These are phyloP conservation scores for Malassezia caprae DNA, from an alignment of 1,284 basidiomycete species.

Conservation along the genomic window DNA sequence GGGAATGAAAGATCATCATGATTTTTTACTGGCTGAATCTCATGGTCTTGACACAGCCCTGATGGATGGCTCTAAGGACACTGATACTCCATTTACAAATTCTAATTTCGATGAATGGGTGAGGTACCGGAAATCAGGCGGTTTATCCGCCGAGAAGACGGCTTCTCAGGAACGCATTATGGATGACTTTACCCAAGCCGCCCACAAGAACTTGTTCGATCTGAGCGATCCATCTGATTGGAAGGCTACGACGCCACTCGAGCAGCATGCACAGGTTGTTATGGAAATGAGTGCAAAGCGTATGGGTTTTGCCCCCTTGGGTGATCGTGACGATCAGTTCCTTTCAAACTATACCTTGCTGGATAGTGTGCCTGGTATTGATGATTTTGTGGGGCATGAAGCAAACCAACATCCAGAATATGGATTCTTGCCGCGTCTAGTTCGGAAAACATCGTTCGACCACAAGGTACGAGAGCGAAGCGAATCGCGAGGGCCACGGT, in stretches of 20 bases:
- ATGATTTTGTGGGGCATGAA: conserved; percentile 38
- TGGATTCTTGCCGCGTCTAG: conserved; percentile 43
- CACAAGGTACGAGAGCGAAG: conserved; percentile 45
- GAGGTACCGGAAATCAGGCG: neutral
- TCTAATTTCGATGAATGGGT: neutral
- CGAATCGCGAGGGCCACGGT: conserved; percentile 30
- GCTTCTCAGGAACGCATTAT: conserved; percentile 23
- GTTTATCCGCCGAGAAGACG: neutral
- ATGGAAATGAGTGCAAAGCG: conserved; percentile 14
- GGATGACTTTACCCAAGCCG: conserved; percentile 33
- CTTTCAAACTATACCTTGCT: conserved; percentile 22
- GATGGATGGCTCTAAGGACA: neutral
- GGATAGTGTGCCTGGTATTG: conserved; percentile 44
- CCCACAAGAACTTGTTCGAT: conserved; percentile 37
- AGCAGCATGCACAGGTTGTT: conserved; percentile 14
- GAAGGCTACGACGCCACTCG: conserved; percentile 5
- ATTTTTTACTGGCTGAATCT: neutral
- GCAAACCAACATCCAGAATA: conserved; percentile 47
- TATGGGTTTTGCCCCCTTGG: conserved; percentile 16
- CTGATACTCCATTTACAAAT: neutral
- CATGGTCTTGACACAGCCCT: neutral
- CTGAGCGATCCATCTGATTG: conserved; percentile 10
- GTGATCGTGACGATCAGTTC: conserved; percentile 35
- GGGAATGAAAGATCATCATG: neutral
- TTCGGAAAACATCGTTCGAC: conserved; percentile 47